A percentile compares a stretch with the other conserved stretches of the same genome.
Evolutionary conservation across 23 red algal species (phyloP).

Genomic region (Gracilaria domingensis): DNA sequence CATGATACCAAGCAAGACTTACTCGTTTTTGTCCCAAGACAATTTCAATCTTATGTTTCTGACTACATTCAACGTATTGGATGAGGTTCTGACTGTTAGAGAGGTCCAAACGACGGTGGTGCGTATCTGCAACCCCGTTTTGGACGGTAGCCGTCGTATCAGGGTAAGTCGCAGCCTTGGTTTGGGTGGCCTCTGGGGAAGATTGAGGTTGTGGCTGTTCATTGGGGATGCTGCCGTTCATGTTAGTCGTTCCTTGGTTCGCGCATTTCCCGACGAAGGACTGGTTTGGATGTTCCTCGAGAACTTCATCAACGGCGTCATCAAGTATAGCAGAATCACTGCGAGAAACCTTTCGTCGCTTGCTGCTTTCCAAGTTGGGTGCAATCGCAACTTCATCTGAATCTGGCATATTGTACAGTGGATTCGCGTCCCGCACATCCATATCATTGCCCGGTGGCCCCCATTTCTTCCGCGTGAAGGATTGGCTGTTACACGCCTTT

Average conservation of each 20-base stretch:
- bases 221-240: neutral
- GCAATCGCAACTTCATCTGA: conserved; percentile 9
- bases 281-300: neutral
- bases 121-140: neutral
- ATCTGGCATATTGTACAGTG: neutral
- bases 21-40: conserved; percentile 41
- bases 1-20: conserved; percentile 64
- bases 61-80: conserved; percentile 15
- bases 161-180: neutral
- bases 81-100: neutral
- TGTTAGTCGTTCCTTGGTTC: neutral
- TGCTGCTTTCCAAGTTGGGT: neutral
- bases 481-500: too few relatives aligned
- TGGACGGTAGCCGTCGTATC: neutral
- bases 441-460: neutral
- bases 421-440: conserved; percentile 1
- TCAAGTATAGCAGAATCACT: conserved; percentile 15
- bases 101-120: neutral
- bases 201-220: conserved; percentile 5
- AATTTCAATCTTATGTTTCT: conserved; percentile 65
- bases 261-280: neutral
- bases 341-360: conserved; percentile 34
- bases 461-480: neutral
- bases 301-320: conserved; percentile 9
- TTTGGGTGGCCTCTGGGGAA: neutral